Evolutionary conservation across 306 rosid genomes (phyloP), one percentile per base, ranked within the genome.

Genomic region (Aeschynomene evenia): DNA sequence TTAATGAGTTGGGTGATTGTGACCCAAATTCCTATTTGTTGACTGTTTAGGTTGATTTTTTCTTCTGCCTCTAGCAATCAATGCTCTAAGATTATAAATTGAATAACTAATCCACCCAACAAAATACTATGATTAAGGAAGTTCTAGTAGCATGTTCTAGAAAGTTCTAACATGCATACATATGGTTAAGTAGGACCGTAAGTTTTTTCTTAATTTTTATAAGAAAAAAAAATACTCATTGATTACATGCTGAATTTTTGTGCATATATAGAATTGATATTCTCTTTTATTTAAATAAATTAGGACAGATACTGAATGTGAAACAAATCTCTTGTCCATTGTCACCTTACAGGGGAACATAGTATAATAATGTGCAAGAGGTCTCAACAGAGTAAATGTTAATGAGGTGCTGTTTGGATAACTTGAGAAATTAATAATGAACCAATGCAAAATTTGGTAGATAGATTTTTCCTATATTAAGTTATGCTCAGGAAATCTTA

Each of bases 271-370:
- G 15, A 14, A 2, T 37, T 19, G 50, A 53, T 43, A 52, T 22
- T 6, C 7, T 16, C 12, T 15, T 36, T 52, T 3, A 28, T 4
- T 4, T 31, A 31, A 51, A 9, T 40, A 14, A 20, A 49, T 51
- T 21, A 23, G 28, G 64, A 73, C 45, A 46, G 39, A 52, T 24
- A 14, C 6, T 28, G 53, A 13, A 7, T 46, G 29, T 37, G 12
- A 67, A 48, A 36, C 36, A 22, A 75, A 43, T n/a, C 15, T 8
- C 43, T 52, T 51, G 70, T 24, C 37, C 7, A 21, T 59, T 68
- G 61, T 68, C 28, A 59, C 57, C 19, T 58, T 13, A 21, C 12
- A 18, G 34, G 36, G 55, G 46, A 37, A 63, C 78, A 63, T 11
- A 46, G 45, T 43, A 21, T 62, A 46, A 58, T 29, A 24, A 49